phyloP scores from a whole-genome alignment of 176 grass and related monocot genomes.

The Oryza meridionalis region DNA sequence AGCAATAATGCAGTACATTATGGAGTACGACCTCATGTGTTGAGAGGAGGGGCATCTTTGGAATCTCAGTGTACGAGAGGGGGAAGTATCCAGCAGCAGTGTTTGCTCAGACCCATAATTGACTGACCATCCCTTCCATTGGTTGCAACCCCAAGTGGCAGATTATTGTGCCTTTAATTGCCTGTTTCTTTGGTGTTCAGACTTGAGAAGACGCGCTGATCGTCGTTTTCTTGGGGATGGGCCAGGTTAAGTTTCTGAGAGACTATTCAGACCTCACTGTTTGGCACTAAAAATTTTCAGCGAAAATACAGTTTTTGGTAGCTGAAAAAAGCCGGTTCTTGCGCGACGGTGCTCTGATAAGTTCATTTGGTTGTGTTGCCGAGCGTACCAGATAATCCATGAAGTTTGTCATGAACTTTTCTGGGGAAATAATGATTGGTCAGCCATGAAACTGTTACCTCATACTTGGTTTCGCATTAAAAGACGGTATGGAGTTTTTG shows the following conservation, averaged over 20 bases:
- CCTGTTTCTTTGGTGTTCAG: conserved; percentile 15
- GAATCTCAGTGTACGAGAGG: conserved; percentile 1
- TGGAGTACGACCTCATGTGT: not conserved
- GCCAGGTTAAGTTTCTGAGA: not conserved
- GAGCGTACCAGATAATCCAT: conserved; percentile 6
- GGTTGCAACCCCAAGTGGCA: not conserved
- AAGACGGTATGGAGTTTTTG: no score
- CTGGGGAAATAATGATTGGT: not conserved
- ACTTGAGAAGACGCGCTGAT: not conserved
- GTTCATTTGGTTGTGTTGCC: not conserved
- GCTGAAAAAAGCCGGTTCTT: conserved; percentile 6
- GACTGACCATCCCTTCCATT: conserved; percentile 17
- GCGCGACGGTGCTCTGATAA: not conserved
- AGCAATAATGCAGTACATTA: conserved; percentile 45
- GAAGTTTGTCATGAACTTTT: not conserved
- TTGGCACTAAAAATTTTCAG: conserved; percentile 19
- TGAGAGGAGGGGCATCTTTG: not conserved
- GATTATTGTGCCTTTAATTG: conserved; percentile 33
- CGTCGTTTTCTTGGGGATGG: conserved; percentile 28
- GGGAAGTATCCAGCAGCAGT: conserved; percentile 34
- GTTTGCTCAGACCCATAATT: conserved; percentile 15
- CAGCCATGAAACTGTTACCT: not conserved
- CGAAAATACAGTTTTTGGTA: conserved; percentile 21
- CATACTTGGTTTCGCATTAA: no score
- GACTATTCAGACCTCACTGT: not conserved